Evolutionary conservation across 2,329 filamentous ascomycete genomes (phyloP).

Genomic region (Penicillium sp.): DNA sequence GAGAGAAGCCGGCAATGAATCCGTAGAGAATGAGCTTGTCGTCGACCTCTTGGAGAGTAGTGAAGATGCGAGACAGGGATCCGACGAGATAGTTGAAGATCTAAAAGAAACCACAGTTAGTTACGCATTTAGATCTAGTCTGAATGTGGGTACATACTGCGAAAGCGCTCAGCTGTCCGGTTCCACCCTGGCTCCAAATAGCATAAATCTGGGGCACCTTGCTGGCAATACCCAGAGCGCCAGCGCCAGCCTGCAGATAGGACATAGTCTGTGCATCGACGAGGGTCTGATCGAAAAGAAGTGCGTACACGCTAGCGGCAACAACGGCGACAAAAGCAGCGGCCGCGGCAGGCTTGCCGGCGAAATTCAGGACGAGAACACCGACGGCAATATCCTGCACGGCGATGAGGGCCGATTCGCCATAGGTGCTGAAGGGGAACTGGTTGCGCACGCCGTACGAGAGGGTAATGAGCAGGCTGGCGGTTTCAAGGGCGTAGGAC

Average conservation of each 20-base stretch:
- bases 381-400: constrained; percentile 90
- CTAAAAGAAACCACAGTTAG: constrained; percentile 46
- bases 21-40: constrained; percentile 95
- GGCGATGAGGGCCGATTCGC: constrained; percentile 89
- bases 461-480: constrained; percentile 80
- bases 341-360: constrained; percentile 64
- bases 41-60: constrained; percentile 93
- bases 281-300: constrained; percentile 64
- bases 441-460: constrained; percentile 88
- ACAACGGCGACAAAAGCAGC: constrained; percentile 77
- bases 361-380: constrained; percentile 80
- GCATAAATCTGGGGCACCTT: constrained; percentile 92
- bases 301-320: constrained; percentile 64
- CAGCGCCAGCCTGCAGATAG: constrained; percentile 80
- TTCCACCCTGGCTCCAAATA: constrained; percentile 80
- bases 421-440: constrained; percentile 95
- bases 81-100: constrained; percentile 98
- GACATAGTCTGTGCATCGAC: constrained; percentile 66
- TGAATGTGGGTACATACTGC: constrained; percentile 62
- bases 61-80: constrained; percentile 92
- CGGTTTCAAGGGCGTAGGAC: constrained; percentile 88
- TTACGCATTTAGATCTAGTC: not conserved
- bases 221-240: constrained; percentile 77
- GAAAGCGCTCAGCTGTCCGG: constrained; percentile 94
- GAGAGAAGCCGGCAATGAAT: constrained; percentile 84